Conservation (phyloP, 139 green algal genomes). For the Haematococcus lacustris region DNA sequence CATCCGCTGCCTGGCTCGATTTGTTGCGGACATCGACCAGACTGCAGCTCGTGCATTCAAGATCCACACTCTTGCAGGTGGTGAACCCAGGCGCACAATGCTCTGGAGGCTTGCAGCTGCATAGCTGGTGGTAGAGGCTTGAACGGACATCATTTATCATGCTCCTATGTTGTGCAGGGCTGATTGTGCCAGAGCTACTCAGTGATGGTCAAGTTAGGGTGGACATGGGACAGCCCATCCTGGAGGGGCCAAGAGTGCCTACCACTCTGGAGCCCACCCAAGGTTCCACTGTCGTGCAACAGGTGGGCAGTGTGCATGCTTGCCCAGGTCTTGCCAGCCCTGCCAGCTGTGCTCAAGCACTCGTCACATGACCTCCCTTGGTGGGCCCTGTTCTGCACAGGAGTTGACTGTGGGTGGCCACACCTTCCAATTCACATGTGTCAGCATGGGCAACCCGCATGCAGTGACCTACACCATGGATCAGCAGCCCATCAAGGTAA, state of each 20-base stretch:
- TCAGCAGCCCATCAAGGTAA: slow-evolving; percentile 59
- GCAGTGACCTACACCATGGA: slow-evolving; percentile 74
- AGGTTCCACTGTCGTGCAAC: slow-evolving; percentile 60
- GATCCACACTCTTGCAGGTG: slow-evolving; percentile 82
- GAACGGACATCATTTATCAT: no score
- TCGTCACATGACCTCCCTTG: no score
- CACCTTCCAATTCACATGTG: slow-evolving; percentile 75
- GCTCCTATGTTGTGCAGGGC: slow-evolving; percentile 54
- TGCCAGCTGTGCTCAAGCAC: no score
- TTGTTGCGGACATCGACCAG: slow-evolving; percentile 78
- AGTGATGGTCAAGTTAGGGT: slow-evolving; percentile 90
- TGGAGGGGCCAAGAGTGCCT: slow-evolving; percentile 68
- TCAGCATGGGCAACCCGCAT: slow-evolving; percentile 98
- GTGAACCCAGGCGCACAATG: no score
- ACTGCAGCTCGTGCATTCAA: slow-evolving; percentile 52
- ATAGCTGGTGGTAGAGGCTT: no score
- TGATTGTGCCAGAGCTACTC: slow-evolving; percentile 86
- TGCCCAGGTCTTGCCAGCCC: no score
- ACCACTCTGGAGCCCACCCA: slow-evolving; percentile 72
- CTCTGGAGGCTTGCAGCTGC: no score
- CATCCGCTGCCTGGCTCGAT: slow-evolving; percentile 91
- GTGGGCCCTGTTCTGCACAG: no score
- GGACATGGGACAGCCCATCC: slow-evolving; percentile 92
- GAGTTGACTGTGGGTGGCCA: slow-evolving; percentile 64
- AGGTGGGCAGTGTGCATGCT: slow-evolving; percentile 17